These are phyloP conservation scores for Silene conica DNA, from an alignment of 148 eudicot species.

Conservation along the genomic window DNA sequence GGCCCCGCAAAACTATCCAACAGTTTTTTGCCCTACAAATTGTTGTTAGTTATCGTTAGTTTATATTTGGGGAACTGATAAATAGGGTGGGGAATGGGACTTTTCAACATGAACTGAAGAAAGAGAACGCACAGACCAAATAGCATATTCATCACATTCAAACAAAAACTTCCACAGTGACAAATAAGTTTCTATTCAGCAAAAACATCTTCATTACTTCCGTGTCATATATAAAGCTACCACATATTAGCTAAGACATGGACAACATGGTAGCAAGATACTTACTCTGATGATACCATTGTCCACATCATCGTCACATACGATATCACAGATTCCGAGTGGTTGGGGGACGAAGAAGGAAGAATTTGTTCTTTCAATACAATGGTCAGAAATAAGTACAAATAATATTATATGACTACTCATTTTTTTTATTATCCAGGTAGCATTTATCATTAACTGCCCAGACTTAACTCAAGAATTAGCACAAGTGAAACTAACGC, in stretches of 20 bases:
- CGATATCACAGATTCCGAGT: neutral
- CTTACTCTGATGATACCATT: neutral
- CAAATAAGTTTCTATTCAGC: neutral
- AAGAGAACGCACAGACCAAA: neutral
- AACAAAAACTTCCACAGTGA: neutral
- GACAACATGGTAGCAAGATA: too few relatives aligned
- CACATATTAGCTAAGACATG: too few relatives aligned
- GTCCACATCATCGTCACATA: slow-evolving; percentile 5
- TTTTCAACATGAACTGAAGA: neutral
- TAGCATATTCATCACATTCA: neutral
- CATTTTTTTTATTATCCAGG: neutral
- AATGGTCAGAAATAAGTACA: neutral
- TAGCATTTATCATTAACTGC: neutral
- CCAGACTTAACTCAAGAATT: neutral
- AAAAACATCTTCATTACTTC: too few relatives aligned
- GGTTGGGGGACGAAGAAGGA: neutral
- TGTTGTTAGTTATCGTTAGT: neutral
- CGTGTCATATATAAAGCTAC: too few relatives aligned
- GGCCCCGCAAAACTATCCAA: neutral
- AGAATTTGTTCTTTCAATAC: neutral
- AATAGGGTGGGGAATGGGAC: neutral
- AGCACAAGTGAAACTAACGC: neutral
- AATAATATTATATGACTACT: neutral
- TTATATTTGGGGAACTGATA: neutral
- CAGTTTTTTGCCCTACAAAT: neutral